A percentile compares a stretch with the other conserved stretches of the same genome.
Evolutionary conservation across 495 filamentous ascomycete species (phyloP).

Genomic region (Hypoxylon lenormandii): DNA sequence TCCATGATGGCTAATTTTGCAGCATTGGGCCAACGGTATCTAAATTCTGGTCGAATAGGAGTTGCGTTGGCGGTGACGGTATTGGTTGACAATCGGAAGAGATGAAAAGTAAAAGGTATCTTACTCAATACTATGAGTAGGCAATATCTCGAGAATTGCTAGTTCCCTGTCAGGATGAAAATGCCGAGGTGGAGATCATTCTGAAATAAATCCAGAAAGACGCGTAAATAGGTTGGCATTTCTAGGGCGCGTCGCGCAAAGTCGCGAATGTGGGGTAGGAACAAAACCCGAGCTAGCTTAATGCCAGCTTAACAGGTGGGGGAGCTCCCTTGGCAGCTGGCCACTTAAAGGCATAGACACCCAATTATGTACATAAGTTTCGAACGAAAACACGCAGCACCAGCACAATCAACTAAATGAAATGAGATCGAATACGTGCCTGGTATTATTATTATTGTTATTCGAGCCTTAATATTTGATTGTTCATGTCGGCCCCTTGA

Average conservation of each 20-base stretch:
- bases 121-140: no score
- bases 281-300: neutral
- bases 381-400: no score
- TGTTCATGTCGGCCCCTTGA: conserved; percentile 33
- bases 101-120: no score
- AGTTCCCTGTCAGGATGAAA: neutral
- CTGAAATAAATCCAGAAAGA: neutral
- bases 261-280: conserved; percentile 38
- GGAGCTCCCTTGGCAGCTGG: conserved; percentile 12
- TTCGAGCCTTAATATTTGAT: neutral
- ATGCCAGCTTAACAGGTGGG: conserved; percentile 14
- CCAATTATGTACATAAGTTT: no score
- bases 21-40: neutral
- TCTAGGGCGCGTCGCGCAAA: conserved; percentile 40
- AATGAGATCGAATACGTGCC: neutral
- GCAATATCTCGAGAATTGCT: neutral
- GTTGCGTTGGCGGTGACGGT: neutral
- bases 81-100: no score
- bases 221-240: conserved; percentile 45
- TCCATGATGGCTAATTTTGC: conserved; percentile 12
- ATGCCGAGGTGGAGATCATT: neutral
- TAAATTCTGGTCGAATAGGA: neutral
- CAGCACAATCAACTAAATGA: neutral
- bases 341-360: neutral
- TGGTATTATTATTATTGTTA: neutral